Base-by-base conservation (phyloP, 176 grass and related monocot genomes). In the Pontederia paniculata region DNA sequence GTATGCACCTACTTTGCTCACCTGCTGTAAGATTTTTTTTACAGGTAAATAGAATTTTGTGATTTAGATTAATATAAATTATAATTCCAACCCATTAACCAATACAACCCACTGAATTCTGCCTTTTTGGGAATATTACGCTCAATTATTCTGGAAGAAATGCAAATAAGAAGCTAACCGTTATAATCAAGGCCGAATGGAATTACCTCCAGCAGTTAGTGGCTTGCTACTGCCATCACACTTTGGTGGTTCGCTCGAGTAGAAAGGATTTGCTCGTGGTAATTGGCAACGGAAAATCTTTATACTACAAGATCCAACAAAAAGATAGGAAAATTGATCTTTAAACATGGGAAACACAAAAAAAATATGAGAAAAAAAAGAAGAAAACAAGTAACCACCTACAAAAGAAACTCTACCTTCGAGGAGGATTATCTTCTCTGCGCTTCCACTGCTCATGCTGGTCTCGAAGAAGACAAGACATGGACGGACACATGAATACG, bases 261-360 rank as follows among this genome's bases (percentile, higher is more conserved):
- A 98, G 59, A 88, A 98, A 12, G 62, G 23, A 73, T 98, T 98
- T 48, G 14, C 68, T 60, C 71, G 80, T 44, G 86, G 74, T 70
- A 98, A 76, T 62, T 91, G 86, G 72, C 93, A 82, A 12, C 83
- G 83, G 69, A 97, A 97, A 57, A 90, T 61, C 72, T 81, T 97
- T 54, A 84, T 72, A 12, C 93, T 98, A 57, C 18, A 81, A 84
- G 43, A 37, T 37, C 72, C 23, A 12, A 51, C 45, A 78, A 68
- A 20, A 12, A 22, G 12, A 52, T 17, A 60, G 10, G 22, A 60
- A 21, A 48, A 17, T 42, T 43, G 21, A 23, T 7, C 22, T 31
- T 48, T 16, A 65, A 14, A 50, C 22, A 41, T 47, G 44, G 17
- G 21, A 54, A 53, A 19, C 9, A 21, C 53, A 57, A 28, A 48